Base-by-base conservation (phyloP, 345 rosid genomes). In the Eucalyptus virginea region DNA sequence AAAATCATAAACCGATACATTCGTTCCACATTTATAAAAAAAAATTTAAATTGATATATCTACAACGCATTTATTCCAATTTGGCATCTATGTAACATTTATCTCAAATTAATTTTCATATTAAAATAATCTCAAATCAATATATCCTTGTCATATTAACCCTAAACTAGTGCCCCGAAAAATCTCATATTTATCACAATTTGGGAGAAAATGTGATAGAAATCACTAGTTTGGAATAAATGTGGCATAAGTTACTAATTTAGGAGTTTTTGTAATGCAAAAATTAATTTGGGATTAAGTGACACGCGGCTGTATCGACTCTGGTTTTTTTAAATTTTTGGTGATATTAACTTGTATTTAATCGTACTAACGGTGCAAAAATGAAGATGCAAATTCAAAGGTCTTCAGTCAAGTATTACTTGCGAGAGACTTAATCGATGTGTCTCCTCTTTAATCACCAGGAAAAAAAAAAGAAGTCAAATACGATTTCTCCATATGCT, bases 1-100 rank as follows among this genome's bases (percentile, higher is more conserved):
- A n/a, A 65, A 30, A n/a, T 11, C 1, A 0, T 2, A 65, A 28
- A 65, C 0, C 0, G 9, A 15, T 30, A 62, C 0, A 14, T 0
- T 0, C 0, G 0, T 10, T 56, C 5, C 2, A 56, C 6, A 56
- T 56, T 56, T 56, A 56, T 1, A 56, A 56, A 56, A 56, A 56
- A 56, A 24, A 2, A 2, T 2, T 2, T 24, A 1, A 56, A 56
- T 0, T 24, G 1, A 0, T 56, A 56, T 0, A 24, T 4, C 3
- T 1, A 5, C 0, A 2, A 9, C 3, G 2, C 1, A 10, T 56
- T 56, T 56, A 10, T 0, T 11, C 0, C 2, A 56, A 56, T 2
- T 0, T 2, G 30, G 13, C 1, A 24, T 26, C 3, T 23, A 10
- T 24, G 1, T 0, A 0, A 56, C 2, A 56, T 56, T 56, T 58